These are phyloP conservation scores for Iris pallida DNA, from an alignment of 116 monocot species.

Conservation along the genomic window DNA sequence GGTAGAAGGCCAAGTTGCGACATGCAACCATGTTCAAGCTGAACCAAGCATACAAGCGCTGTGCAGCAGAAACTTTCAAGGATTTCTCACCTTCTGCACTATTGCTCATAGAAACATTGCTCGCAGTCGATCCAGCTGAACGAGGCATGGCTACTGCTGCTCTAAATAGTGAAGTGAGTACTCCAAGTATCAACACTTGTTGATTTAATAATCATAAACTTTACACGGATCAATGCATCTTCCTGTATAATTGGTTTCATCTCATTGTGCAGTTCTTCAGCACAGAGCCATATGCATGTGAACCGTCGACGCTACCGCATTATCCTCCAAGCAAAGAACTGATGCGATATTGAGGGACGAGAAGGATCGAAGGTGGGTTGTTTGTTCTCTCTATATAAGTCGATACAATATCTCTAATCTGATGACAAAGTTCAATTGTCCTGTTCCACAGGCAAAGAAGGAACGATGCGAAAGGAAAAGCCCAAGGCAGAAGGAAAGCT, in stretches of 20 bases:
- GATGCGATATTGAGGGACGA: slow-evolving; percentile 63
- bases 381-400: not conserved
- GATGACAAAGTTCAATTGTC: not conserved
- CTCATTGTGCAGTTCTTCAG: slow-evolving; percentile 61
- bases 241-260: not conserved
- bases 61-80: slow-evolving; percentile 60
- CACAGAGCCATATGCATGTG: slow-evolving; percentile 63
- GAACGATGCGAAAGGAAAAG: slow-evolving; percentile 20
- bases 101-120: slow-evolving; percentile 62
- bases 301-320: slow-evolving; percentile 62
- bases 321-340: slow-evolving; percentile 94
- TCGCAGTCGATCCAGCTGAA: slow-evolving; percentile 58
- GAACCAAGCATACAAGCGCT: slow-evolving; percentile 49
- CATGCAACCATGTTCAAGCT: slow-evolving; percentile 61
- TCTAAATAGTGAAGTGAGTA: slow-evolving; percentile 57
- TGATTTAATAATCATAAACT: not conserved
- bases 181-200: not conserved
- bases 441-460: slow-evolving; percentile 31
- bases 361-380: slow-evolving; percentile 50
- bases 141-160: slow-evolving; percentile 69
- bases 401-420: not conserved
- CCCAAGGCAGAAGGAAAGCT: slow-evolving; percentile 22
- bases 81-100: slow-evolving; percentile 57
- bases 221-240: not conserved
- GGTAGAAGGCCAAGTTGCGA: slow-evolving; percentile 70